Base-by-base conservation (phyloP, 192 early-diverging fungal species). In the Coemansia sp. region DNA sequence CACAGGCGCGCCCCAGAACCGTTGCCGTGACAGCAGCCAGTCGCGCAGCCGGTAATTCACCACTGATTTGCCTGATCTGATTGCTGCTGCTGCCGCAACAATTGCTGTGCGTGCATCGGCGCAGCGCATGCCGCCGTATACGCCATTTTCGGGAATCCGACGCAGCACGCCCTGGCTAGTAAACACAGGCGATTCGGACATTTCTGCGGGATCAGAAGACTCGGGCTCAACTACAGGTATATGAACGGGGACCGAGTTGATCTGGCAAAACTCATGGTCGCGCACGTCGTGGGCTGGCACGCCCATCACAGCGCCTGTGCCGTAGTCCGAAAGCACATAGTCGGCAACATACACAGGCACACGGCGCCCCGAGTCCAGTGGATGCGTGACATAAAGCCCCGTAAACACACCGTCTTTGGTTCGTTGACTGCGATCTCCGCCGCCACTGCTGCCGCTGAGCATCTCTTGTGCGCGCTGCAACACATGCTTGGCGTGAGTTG, bases 1-100 rank as follows among this genome's bases (percentile, higher is more conserved):
- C 15, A 98, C 93, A 14, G 96, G 96, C 17, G 95, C 91, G 9
- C 96, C 96, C 96, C 96, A 98, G 62, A 91, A 92, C 22, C 96
- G 84, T 74, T 98, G 95, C 25, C 96, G 85, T 4, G 96, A 98
- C 9, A 98, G 68, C 2, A 97, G 83, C 96, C 96, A 98, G 76
- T 98, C 96, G 22, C 94, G 87, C 42, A 98, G 78, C 2, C 89
- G 84, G 69, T 89, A 98, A 69, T 88, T 83, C 3, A 82, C 75
- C 28, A 78, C 76, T 21, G 68, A 21, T 23, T 78, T 71, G 7
- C 87, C 88, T 40, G 80, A 75, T 0, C 86, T 85, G 2, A 48
- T 15, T 2, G 74, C 67, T 6, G 63, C 34, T 0, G 86, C 88
- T 0, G 84, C 81, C 4, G 62, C 54, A 5, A 86, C 54, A 60